Evolutionary conservation across 2,329 filamentous ascomycete species (phyloP).

Genomic region (Fusarium falciforme): DNA sequence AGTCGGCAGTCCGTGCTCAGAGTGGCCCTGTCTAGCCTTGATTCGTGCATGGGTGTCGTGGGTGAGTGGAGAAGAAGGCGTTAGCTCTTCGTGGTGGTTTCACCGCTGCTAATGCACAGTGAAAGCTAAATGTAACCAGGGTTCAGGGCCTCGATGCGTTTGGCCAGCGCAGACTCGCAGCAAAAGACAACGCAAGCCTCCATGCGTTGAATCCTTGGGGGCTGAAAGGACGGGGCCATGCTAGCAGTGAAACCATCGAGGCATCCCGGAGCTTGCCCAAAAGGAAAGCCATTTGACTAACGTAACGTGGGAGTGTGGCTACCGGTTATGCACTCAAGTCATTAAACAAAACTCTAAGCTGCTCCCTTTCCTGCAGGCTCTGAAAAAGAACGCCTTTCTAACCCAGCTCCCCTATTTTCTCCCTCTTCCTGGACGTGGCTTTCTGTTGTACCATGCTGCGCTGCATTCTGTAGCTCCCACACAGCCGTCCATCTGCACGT

Average conservation of each 20-base stretch:
- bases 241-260: neutral
- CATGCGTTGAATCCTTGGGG: neutral
- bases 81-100: conserved; percentile 17
- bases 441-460: conserved; percentile 9
- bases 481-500: neutral
- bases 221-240: neutral
- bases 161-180: conserved; percentile 9
- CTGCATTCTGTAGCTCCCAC: conserved; percentile 15
- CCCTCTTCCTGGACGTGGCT: neutral
- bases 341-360: conserved; percentile 27
- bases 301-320: neutral
- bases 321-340: neutral
- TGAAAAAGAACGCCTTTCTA: neutral
- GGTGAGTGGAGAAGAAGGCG: neutral
- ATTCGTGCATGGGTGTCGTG: conserved; percentile 5
- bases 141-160: conserved; percentile 5
- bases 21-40: conserved; percentile 4
- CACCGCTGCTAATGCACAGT: conserved; percentile 16
- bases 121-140: conserved; percentile 6
- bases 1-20: neutral
- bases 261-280: neutral
- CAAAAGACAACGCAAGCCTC: neutral
- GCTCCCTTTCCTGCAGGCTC: neutral
- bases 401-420: neutral
- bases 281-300: neutral